Percentiles rank a stretch among this genome's conserved stretches.
phyloP scores from a whole-genome alignment of 192 early-diverging fungal genomes.

The Mortierella antarctica region DNA sequence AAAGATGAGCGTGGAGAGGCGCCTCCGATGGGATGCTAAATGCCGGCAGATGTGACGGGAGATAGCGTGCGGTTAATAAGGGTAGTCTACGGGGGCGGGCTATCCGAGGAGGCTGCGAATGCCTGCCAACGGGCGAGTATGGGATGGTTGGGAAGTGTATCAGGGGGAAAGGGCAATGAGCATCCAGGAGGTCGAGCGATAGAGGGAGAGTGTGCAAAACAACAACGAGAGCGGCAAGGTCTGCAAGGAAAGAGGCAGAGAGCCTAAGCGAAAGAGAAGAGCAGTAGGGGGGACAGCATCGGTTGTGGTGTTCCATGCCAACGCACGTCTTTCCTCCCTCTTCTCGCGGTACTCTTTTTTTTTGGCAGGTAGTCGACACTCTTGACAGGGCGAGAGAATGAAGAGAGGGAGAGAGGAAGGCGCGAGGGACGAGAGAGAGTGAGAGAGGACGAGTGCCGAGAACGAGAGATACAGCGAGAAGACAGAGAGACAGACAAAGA shows the following conservation, averaged over 20 bases:
- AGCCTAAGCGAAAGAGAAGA: not conserved
- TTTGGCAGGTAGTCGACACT: not conserved
- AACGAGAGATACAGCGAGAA: not conserved
- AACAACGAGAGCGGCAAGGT: not conserved
- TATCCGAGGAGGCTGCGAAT: not conserved
- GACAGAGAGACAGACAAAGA: no score
- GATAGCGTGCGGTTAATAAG: not conserved
- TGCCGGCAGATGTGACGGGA: no score
- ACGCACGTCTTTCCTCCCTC: not conserved
- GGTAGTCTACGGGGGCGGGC: no score
- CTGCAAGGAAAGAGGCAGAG: not conserved
- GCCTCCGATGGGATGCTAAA: slow-evolving; percentile 35
- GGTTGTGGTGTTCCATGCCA: not conserved
- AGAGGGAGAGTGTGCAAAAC: not conserved
- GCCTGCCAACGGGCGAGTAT: not conserved
- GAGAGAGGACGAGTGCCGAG: not conserved
- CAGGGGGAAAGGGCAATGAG: not conserved
- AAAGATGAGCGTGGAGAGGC: slow-evolving; percentile 34
- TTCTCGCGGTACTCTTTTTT: not conserved
- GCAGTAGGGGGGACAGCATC: not conserved
- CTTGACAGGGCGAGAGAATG: not conserved
- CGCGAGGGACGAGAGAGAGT: not conserved
- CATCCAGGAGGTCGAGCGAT: not conserved
- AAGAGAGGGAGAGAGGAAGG: not conserved
- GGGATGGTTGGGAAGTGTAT: not conserved